Evolutionary conservation across 192 early-diverging fungal genomes (phyloP), one percentile per base, ranked within the genome.

Genomic region (Dissophora globulifera): DNA sequence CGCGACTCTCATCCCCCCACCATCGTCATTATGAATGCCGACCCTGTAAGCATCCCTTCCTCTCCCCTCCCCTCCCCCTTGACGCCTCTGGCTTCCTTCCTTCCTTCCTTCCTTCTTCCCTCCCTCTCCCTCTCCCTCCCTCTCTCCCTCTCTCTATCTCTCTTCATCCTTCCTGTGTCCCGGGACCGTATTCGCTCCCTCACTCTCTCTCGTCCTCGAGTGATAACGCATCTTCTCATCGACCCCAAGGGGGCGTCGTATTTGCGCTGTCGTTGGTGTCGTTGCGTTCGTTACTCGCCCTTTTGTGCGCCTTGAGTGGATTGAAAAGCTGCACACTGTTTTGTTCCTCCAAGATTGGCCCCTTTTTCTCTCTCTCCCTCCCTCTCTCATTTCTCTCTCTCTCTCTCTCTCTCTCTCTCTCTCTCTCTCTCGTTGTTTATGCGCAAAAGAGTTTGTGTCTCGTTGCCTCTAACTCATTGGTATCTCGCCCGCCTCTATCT

Each of bases 11-110:
- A 69, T 62, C 64, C 64, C 3, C 67, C 70, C 7, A 66, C 72
- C 35, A 61, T 75, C 19, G 67, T 67, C 22, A 76, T 81, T 42
- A 67, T 75, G 67, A 75, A 69, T 59, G 67, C 61, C 9, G 66
- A 81, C 38, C 56, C 54, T 54, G 58, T 67, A 81, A 56, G 66
- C 58, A 46, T 51, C 25, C 31, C 30, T 41, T 43, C 19, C 45
- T 49, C 23, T n/a, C n/a, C n/a, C n/a, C n/a, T n/a, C n/a, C n/a
- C n/a, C n/a, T n/a, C n/a, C n/a, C n/a, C n/a, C n/a, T n/a, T n/a
- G n/a, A n/a, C n/a, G n/a, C n/a, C n/a, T n/a, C 35, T 9, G 13
- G 35, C 35, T 38, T 38, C 7, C 35, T 38, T 38, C 35, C 35
- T 38, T n/a, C n/a, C n/a, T n/a, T n/a, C n/a, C n/a, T n/a, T n/a